Conservation (phyloP, 495 filamentous ascomycete species). For the Thermochaetoides thermophila region DNA sequence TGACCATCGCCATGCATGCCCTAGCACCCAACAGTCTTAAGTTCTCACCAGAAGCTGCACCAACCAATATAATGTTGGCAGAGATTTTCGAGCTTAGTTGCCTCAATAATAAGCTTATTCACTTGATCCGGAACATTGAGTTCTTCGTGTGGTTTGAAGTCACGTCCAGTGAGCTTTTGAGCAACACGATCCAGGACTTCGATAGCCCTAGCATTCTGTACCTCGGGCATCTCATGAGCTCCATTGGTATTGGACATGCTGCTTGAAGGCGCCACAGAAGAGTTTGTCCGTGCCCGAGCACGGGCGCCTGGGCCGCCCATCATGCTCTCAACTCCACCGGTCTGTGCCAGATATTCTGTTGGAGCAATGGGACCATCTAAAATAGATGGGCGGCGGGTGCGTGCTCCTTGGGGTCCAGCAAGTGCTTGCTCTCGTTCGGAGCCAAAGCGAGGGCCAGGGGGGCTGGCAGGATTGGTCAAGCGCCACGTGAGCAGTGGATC, state of each 20-base stretch:
- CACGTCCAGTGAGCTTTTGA: slow-evolving; percentile 76
- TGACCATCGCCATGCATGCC: neutral
- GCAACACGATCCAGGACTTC: slow-evolving; percentile 84
- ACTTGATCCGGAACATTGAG: slow-evolving; percentile 80
- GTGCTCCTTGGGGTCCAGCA: slow-evolving; percentile 24
- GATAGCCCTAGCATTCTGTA: slow-evolving; percentile 82
- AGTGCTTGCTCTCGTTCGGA: slow-evolving; percentile 50
- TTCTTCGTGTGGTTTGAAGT: slow-evolving; percentile 59
- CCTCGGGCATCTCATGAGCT: slow-evolving; percentile 43
- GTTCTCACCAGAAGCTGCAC: slow-evolving; percentile 73
- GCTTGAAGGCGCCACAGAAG: slow-evolving; percentile 18
- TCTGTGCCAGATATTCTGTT: slow-evolving; percentile 32
- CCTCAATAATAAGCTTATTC: slow-evolving; percentile 83
- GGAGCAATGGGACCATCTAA: slow-evolving; percentile 46
- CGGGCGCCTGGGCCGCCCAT: slow-evolving; percentile 38
- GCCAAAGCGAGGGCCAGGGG: slow-evolving; percentile 58
- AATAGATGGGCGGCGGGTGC: slow-evolving; percentile 50
- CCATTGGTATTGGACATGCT: slow-evolving; percentile 24
- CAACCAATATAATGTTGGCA: slow-evolving; percentile 98
- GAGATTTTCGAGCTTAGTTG: slow-evolving; percentile 91
- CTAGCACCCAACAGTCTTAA: neutral
- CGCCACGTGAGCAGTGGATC: slow-evolving; percentile 97
- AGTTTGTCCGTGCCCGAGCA: slow-evolving; percentile 39
- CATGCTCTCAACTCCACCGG: slow-evolving; percentile 22
- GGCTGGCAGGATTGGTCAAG: slow-evolving; percentile 72